Conservation (phyloP, 148 eudicot species). For the Agrostemma githago region DNA sequence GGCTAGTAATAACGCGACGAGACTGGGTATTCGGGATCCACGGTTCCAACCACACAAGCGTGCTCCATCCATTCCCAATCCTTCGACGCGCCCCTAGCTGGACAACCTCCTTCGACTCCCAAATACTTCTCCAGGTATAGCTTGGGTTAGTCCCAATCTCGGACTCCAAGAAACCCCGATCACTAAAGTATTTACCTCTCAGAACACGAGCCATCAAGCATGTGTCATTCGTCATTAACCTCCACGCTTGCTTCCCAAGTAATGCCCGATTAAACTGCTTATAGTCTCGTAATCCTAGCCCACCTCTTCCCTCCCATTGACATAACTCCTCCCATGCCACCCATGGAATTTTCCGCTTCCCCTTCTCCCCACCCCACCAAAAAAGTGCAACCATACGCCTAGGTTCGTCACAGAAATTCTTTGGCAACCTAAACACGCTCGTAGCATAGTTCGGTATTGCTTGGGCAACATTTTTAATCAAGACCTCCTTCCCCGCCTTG, state of each 20-base stretch:
- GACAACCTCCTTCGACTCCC: too few relatives aligned
- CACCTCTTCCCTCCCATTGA: not conserved
- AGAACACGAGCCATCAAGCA: not conserved
- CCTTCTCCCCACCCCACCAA: not conserved
- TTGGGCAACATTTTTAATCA: not conserved
- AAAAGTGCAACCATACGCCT: not conserved
- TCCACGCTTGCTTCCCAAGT: slow-evolving; percentile 5
- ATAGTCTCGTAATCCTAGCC: not conserved
- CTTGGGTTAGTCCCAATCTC: too few relatives aligned
- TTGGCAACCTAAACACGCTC: not conserved
- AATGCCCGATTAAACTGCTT: not conserved
- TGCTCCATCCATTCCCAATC: too few relatives aligned
- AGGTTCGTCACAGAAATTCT: not conserved
- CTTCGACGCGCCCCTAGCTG: too few relatives aligned
- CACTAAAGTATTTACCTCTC: not conserved
- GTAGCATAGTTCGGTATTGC: not conserved
- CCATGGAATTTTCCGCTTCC: not conserved
- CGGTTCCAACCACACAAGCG: too few relatives aligned
- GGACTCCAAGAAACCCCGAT: not conserved
- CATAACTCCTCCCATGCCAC: not conserved
- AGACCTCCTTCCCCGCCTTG: slow-evolving; percentile 8
- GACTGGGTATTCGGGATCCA: too few relatives aligned
- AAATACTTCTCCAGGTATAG: too few relatives aligned
- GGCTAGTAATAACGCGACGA: too few relatives aligned
- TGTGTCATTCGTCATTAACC: not conserved